Percentiles rank a stretch among this genome's conserved stretches.
Conservation (phyloP, 2,329 filamentous ascomycete species). For the Neonectria coccinea region DNA sequence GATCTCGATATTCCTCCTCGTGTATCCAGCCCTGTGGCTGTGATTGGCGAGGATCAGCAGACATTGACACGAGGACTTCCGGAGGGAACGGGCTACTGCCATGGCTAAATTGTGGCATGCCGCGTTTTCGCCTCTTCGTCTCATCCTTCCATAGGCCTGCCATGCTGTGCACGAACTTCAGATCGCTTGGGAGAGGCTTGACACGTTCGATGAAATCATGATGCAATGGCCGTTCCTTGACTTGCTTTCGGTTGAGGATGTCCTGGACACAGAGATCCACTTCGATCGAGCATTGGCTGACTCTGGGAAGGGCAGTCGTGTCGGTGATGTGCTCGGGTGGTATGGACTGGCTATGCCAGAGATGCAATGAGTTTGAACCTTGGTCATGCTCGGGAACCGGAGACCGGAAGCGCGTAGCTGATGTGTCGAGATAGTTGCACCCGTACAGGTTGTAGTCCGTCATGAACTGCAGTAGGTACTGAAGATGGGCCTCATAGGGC, state of each 20-base stretch:
- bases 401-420: slow-evolving; percentile 76
- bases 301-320: slow-evolving; percentile 74
- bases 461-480: slow-evolving; percentile 97
- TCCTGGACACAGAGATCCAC: slow-evolving; percentile 90
- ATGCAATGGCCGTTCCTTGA: slow-evolving; percentile 83
- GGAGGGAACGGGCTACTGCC: slow-evolving; percentile 82
- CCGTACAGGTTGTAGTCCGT: slow-evolving; percentile 97
- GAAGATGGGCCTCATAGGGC: slow-evolving; percentile 92
- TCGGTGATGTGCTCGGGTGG: slow-evolving; percentile 62
- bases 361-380: slow-evolving; percentile 68
- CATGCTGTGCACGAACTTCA: slow-evolving; percentile 94
- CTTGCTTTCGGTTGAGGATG: slow-evolving; percentile 83
- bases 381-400: slow-evolving; percentile 80
- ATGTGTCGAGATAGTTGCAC: slow-evolving; percentile 84
- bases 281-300: slow-evolving; percentile 90
- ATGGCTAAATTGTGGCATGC: slow-evolving; percentile 72
- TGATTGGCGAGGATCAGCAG: slow-evolving; percentile 79
- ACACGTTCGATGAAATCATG: slow-evolving; percentile 85
- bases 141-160: slow-evolving; percentile 94
- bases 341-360: slow-evolving; percentile 86
- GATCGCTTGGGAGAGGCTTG: slow-evolving; percentile 70
- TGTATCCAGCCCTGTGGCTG: slow-evolving; percentile 90
- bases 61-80: slow-evolving; percentile 89
- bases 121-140: slow-evolving; percentile 79
- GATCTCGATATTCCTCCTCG: slow-evolving; percentile 82